Conservation (phyloP, 108 stramenopile genomes). For the Schizochytrium sp. region DNA sequence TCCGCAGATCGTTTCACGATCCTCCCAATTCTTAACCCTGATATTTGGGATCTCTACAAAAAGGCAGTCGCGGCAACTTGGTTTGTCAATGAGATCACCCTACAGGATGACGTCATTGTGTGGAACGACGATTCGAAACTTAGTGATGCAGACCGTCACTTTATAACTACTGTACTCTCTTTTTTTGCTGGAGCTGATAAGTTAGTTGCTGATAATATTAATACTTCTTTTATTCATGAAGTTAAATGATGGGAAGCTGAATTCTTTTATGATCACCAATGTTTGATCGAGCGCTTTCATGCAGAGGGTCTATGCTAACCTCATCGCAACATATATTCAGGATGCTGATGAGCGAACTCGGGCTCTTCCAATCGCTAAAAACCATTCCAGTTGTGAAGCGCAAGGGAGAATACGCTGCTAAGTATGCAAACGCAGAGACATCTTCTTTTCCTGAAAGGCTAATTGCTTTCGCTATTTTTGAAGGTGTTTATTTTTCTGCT, state of each 20-base stretch:
- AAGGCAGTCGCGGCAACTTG: conserved; percentile 63
- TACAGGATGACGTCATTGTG: conserved; percentile 59
- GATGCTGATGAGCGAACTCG: conserved; percentile 79
- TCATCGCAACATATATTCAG: conserved; percentile 89
- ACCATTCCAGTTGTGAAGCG: conserved; percentile 83
- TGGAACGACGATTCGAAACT: conserved; percentile 56
- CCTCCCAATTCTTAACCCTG: conserved; percentile 88
- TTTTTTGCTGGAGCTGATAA: conserved; percentile 93
- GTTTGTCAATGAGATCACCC: conserved; percentile 67
- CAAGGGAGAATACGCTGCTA: conserved; percentile 88
- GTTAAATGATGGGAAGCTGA: conserved; percentile 87
- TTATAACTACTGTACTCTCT: conserved; percentile 85
- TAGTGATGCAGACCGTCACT: conserved; percentile 64
- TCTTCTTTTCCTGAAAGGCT: conserved; percentile 86
- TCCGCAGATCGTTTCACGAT: conserved; percentile 81
- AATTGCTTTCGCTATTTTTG: conserved; percentile 91
- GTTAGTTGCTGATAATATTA: conserved; percentile 90
- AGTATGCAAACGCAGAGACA: conserved; percentile 78
- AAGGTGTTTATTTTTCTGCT: conserved; percentile 92
- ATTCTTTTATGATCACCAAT: conserved; percentile 93
- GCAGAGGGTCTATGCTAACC: conserved; percentile 86
- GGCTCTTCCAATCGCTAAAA: conserved; percentile 81
- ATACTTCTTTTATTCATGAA: conserved; percentile 85
- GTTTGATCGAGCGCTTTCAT: conserved; percentile 92
- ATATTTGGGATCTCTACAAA: conserved; percentile 77